Base-by-base conservation (phyloP, 148 eudicot species). In the Beta vulgaris region DNA sequence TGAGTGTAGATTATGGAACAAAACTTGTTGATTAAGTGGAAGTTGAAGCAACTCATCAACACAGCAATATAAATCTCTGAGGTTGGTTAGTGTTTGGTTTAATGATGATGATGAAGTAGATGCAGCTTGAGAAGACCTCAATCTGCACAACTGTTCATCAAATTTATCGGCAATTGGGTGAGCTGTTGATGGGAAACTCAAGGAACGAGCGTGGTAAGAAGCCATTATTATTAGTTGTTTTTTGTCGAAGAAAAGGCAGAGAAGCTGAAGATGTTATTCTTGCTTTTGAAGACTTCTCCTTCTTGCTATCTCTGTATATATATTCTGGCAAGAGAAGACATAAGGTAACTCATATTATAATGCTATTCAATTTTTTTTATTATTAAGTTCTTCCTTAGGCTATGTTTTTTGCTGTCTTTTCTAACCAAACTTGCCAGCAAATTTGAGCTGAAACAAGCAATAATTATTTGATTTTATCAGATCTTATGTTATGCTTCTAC, bases 1-100 rank as follows among this genome's bases (percentile, higher is more conserved):
- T 68, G 77, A 36, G 55, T 32, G 15, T 75, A 60, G 11, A 59
- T 43, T 31, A 66, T 11, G 7, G 42, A 62, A 37, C 4, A 79
- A 13, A 15, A 21, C n/a, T 39, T 61, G 71, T 67, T 71, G 28
- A 65, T 26, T 13, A 63, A n/a, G 46, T 0, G 78, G 85, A 51
- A 77, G 53, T 37, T 64, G 73, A 3, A 85, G 77, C 43, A 85
- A 70, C 58, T 82, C 83, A 44, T 73, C 79, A 44, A 82, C 76
- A 15, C 61, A 59, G 9, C 57, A 48, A 10, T 82, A 77, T 23
- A 82, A 59, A 36, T 79, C 59, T 46, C 48, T 71, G 61, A 79
- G 77, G 39, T 43, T 57, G n/a, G 28, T 12, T 43, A 84, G 77
- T 31, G 57, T 78, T 71, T 16, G 64, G 68, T 76, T 71, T 19